These are phyloP conservation scores for Wickerhamomyces pijperi DNA, from an alignment of 805 yeast genomes.

Conservation along the genomic window DNA sequence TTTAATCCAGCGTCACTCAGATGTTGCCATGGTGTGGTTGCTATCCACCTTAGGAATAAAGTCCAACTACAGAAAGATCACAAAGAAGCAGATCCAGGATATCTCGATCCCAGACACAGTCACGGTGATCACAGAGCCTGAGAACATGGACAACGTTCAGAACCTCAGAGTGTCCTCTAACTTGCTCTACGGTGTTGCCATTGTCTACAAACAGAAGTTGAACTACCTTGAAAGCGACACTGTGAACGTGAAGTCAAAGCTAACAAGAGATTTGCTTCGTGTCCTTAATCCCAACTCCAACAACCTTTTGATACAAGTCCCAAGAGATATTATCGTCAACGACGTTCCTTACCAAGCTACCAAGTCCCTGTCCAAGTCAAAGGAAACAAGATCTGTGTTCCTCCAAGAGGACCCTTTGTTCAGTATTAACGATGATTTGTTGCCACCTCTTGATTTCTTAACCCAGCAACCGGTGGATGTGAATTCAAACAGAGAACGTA, in stretches of 20 bases:
- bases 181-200: slow-evolving; percentile 33
- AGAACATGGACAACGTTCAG: slow-evolving; percentile 5
- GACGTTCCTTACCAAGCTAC: not conserved
- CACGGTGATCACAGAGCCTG: slow-evolving; percentile 15
- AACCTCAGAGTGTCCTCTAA: slow-evolving; percentile 26
- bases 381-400: slow-evolving; percentile 5
- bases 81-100: slow-evolving; percentile 23
- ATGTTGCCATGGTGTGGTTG: slow-evolving; percentile 23
- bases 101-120: slow-evolving; percentile 35
- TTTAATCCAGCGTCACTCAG: slow-evolving; percentile 13
- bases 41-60: slow-evolving; percentile 32
- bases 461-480: not conserved
- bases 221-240: slow-evolving; percentile 27
- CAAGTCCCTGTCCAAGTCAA: not conserved
- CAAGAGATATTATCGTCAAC: not conserved
- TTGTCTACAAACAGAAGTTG: slow-evolving; percentile 36
- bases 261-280: slow-evolving; percentile 14
- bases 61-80: slow-evolving; percentile 17
- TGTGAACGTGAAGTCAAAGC: slow-evolving; percentile 11
- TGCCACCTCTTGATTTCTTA: slow-evolving; percentile 18
- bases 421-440: slow-evolving; percentile 21
- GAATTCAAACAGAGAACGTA: slow-evolving; percentile 3
- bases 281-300: slow-evolving; percentile 2
- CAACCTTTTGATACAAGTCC: slow-evolving; percentile 1
- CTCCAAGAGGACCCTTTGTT: slow-evolving; percentile 29